Evolutionary conservation across 257 asterid species (phyloP).

Genomic region (Fraxinus excelsior): DNA sequence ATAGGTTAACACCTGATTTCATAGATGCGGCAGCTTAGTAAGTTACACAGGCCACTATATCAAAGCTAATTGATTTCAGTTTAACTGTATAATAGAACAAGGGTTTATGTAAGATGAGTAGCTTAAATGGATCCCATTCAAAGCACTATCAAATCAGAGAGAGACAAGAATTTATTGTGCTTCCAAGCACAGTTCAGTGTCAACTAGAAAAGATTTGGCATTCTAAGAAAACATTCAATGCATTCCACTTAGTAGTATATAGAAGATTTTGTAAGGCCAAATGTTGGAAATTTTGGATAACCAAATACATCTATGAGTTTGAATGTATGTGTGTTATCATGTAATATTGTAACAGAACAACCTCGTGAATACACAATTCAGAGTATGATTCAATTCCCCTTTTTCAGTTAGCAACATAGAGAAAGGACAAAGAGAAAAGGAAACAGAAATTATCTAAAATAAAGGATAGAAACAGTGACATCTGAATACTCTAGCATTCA

Average conservation of each 20-base stretch:
- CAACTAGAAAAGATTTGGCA: constrained; percentile 3
- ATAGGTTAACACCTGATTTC: constrained; percentile 83
- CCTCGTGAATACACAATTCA: neutral
- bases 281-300: neutral
- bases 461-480: neutral
- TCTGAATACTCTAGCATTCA: neutral
- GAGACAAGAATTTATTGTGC: neutral
- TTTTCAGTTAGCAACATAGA: neutral
- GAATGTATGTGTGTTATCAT: neutral
- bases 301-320: neutral
- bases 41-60: neutral
- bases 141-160: constrained; percentile 8
- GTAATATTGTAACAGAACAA: neutral
- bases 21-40: constrained; percentile 16
- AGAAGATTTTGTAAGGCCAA: neutral
- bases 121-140: constrained; percentile 6
- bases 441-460: neutral
- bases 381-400: neutral
- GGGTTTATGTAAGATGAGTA: constrained; percentile 17
- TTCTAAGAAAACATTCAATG: neutral
- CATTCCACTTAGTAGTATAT: neutral
- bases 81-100: constrained; percentile 10
- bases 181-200: constrained; percentile 18
- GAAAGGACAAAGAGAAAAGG: neutral
- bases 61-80: neutral